A percentile compares a stretch with the other conserved stretches of the same genome.
Conservation (phyloP, 768 basidiomycete genomes). For the Lanmaoa pseudosensibilis region DNA sequence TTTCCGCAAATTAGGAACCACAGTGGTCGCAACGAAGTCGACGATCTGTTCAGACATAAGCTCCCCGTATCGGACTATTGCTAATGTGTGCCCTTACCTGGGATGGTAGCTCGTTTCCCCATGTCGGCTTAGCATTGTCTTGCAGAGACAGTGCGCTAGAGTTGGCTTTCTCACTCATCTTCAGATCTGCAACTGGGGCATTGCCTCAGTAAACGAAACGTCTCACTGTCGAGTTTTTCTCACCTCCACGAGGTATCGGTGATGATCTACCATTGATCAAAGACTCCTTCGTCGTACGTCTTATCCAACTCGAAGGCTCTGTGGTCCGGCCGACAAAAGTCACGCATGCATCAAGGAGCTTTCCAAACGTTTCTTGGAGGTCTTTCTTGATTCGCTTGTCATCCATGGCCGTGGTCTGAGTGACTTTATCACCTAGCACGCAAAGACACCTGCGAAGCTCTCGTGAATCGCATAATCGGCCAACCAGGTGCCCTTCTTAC, state of each 20-base stretch:
- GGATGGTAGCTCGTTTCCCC: conserved; percentile 29
- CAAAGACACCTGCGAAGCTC: conserved; percentile 59
- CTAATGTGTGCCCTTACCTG: conserved; percentile 29
- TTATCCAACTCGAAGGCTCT: conserved; percentile 80
- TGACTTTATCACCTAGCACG: conserved; percentile 78
- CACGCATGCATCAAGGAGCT: conserved; percentile 79
- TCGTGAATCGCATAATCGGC: conserved; percentile 11
- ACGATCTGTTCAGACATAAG: conserved; percentile 54
- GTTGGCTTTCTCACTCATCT: conserved; percentile 63
- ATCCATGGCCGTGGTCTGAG: conserved; percentile 88
- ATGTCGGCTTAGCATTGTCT: conserved; percentile 29
- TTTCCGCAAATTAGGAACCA: conserved; percentile 72
- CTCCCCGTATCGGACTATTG: neutral
- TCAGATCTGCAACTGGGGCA: conserved; percentile 36
- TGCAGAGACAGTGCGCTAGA: conserved; percentile 42
- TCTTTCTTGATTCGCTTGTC: conserved; percentile 88
- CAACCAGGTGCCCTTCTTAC: conserved; percentile 40
- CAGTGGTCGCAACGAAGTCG: conserved; percentile 62
- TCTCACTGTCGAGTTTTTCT: conserved; percentile 2
- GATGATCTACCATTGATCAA: conserved; percentile 72
- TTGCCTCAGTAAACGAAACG: neutral
- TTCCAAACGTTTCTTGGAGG: conserved; percentile 86
- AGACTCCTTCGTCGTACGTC: conserved; percentile 64
- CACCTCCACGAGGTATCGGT: conserved; percentile 58
- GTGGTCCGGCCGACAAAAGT: conserved; percentile 68